Conservation (phyloP, 306 rosid genomes). For the Trifolium fragiferum region DNA sequence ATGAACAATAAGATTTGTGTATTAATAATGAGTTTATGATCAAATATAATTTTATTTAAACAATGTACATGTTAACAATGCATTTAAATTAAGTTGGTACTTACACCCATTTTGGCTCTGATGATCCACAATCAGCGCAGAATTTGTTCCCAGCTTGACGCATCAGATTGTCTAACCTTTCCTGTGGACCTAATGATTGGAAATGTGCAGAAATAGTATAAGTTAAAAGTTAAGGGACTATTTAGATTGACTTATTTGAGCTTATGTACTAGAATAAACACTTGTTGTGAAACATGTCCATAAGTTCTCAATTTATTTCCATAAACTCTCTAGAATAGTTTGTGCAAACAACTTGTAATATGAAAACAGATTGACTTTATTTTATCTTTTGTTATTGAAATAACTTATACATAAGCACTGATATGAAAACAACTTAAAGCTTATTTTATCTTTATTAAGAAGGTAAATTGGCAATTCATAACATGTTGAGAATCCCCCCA, state of each 20-base stretch:
- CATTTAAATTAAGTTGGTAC: constrained; percentile 41
- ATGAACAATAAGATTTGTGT: not conserved
- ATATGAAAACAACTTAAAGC: no score
- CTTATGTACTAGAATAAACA: not conserved
- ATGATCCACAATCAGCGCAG: constrained; percentile 95
- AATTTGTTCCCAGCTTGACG: constrained; percentile 66
- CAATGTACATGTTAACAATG: not conserved
- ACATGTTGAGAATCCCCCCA: no score
- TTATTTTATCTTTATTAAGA: no score
- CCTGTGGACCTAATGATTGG: constrained; percentile 63
- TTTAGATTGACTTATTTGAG: not conserved
- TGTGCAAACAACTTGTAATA: not conserved
- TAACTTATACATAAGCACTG: not conserved
- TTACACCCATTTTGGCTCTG: constrained; percentile 98
- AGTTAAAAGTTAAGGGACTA: not conserved
- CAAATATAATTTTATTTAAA: constrained; percentile 21
- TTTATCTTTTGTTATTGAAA: no score
- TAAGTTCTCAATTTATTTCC: no score
- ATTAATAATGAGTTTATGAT: not conserved
- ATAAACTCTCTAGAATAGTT: not conserved
- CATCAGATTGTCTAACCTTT: constrained; percentile 72
- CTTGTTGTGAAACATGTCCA: not conserved
- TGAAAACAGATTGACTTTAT: no score
- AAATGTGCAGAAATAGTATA: constrained; percentile 14
- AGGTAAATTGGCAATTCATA: no score